These are phyloP conservation scores for Aspergillus nidulans DNA, from an alignment of 495 filamentous ascomycete species.

Conservation along the genomic window DNA sequence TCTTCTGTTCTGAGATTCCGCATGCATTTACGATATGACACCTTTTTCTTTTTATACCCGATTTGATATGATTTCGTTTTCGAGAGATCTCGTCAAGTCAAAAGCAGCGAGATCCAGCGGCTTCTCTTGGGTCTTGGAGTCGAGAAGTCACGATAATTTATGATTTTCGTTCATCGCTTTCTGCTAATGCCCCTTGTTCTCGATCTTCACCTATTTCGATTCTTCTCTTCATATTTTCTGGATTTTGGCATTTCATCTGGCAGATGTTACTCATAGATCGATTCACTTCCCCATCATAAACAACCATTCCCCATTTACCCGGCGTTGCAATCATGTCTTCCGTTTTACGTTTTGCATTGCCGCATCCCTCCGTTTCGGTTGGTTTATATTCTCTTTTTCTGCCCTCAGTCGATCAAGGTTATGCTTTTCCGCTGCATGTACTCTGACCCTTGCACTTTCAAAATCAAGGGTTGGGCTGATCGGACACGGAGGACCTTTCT, in stretches of 20 bases:
- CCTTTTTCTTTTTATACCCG: slow-evolving; percentile 9
- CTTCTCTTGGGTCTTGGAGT: slow-evolving; percentile 17
- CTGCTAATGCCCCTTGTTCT: slow-evolving; percentile 11
- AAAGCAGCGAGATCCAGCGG: slow-evolving; percentile 11
- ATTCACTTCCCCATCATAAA: slow-evolving; percentile 23
- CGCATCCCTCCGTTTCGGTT: slow-evolving; percentile 19
- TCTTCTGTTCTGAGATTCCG: slow-evolving; percentile 16
- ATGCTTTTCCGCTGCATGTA: background rate
- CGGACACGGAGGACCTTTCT: slow-evolving; percentile 5
- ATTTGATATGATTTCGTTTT: slow-evolving; percentile 18
- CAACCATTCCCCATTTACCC: slow-evolving; percentile 17
- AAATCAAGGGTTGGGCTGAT: slow-evolving; percentile 1
- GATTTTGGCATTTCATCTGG: slow-evolving; percentile 32
- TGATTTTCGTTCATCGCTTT: slow-evolving; percentile 27
- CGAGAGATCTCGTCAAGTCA: slow-evolving; percentile 14
- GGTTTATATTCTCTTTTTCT: slow-evolving; percentile 22
- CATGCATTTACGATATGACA: slow-evolving; percentile 17
- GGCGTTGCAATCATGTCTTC: slow-evolving; percentile 23
- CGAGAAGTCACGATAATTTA: slow-evolving; percentile 45
- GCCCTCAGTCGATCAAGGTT: slow-evolving; percentile 8
- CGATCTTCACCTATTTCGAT: slow-evolving; percentile 17
- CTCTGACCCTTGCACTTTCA: slow-evolving; percentile 16
- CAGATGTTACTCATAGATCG: slow-evolving; percentile 32
- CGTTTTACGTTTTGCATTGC: slow-evolving; percentile 16
- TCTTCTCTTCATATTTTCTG: slow-evolving; percentile 16